Evolutionary conservation across 2,329 filamentous ascomycete species (phyloP).

Genomic region (Lachnellula hyalina): DNA sequence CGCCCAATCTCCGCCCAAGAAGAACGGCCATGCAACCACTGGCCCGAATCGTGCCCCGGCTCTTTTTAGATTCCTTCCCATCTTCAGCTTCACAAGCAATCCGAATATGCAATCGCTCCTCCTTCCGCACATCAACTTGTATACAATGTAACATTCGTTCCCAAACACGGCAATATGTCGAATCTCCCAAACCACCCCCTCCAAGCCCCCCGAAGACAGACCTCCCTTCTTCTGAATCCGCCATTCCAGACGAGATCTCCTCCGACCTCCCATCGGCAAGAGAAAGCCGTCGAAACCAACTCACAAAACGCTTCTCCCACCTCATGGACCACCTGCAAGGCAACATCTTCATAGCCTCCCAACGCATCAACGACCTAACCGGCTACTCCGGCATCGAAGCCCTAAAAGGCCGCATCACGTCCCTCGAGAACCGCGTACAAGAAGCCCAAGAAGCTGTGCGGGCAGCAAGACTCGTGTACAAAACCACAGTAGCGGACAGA

Average conservation of each 20-base stretch:
- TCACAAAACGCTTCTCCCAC: conserved; percentile 50
- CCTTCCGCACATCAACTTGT: conserved; percentile 33
- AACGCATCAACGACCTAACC: conserved; percentile 88
- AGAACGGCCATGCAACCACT: conserved; percentile 30
- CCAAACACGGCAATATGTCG: conserved; percentile 30
- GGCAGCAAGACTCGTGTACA: conserved; percentile 68
- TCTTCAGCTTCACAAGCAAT: conserved; percentile 15
- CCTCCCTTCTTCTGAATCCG: not conserved
- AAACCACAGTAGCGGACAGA: conserved; percentile 75
- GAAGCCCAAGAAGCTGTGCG: conserved; percentile 62
- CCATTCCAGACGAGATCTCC: conserved; percentile 8
- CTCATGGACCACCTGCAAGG: conserved; percentile 88
- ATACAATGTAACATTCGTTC: conserved; percentile 37
- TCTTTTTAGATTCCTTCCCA: conserved; percentile 24
- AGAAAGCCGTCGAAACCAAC: conserved; percentile 39
- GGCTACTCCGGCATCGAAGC: conserved; percentile 89
- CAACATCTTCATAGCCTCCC: conserved; percentile 77
- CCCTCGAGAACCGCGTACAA: conserved; percentile 55
- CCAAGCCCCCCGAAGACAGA: conserved; percentile 3
- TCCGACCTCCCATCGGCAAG: conserved; percentile 42
- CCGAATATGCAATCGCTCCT: conserved; percentile 17
- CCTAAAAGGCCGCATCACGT: conserved; percentile 72
- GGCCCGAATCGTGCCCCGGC: conserved; percentile 26
- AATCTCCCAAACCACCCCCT: conserved; percentile 24
- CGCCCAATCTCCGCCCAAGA: conserved; percentile 7